Base-by-base conservation (phyloP, 2,329 filamentous ascomycete species). In the Penicillium hesseltinei region DNA sequence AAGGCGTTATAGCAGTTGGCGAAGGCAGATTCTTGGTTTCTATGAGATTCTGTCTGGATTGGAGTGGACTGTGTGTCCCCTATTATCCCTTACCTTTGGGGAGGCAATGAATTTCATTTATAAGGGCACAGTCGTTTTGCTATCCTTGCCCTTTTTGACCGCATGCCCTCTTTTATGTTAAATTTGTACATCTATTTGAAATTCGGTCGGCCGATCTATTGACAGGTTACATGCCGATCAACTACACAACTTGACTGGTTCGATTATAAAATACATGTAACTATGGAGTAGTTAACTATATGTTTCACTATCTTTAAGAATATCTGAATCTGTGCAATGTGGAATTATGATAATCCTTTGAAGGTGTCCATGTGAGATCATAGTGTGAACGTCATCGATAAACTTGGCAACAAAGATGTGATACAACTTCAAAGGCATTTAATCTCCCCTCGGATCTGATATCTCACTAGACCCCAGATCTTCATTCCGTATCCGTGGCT, bases 1-100 rank as follows among this genome's bases (percentile, higher is more conserved):
- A 57, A 56, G 65, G 65, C 64, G 65, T 67, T 63, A 13, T 42
- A 59, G 57, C 55, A 64, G 45, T 40, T 51, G 49, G 51, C 48
- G 40, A 57, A 58, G 57, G 38, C 51, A 52, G 57, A 53, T 56
- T 42, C 39, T 54, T 43, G 56, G 51, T 38, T 48, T 54, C 60
- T 51, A n/a, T 58, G 40, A 21, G 15, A 31, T 42, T 21, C 31
- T 39, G 23, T 21, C 36, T 52, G 50, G 6, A 33, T 36, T 39
- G 49, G 52, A 31, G n/a, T 43, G 36, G 25, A 25, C 43, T 42
- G 43, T 54, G 35, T 54, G 35, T 54, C 33, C 51, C 51, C 7
- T 47, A 11, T 47, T 47, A 52, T 19, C n/a, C 52, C 48, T 39
- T 54, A 15, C 42, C 36, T 23, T 45, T 15, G 31, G 40, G 25